These are phyloP conservation scores for Gossypium schwendimanii DNA, from an alignment of 441 rosid species.

Conservation along the genomic window DNA sequence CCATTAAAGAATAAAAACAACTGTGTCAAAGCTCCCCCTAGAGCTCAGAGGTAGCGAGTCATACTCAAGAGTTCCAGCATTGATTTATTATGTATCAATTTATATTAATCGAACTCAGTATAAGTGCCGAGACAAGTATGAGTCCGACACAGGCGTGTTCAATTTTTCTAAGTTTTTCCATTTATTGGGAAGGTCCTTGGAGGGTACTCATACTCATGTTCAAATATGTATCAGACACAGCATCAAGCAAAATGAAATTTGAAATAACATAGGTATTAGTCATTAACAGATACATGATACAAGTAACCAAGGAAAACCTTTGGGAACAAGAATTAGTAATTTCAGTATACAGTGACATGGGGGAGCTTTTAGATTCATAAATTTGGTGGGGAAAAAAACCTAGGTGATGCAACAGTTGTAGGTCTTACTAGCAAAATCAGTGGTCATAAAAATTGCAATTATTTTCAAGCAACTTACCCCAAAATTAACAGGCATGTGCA, in stretches of 20 bases:
- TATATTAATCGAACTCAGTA: background rate
- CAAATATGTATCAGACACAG: too few relatives aligned
- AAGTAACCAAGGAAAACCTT: background rate
- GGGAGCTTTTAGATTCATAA: background rate
- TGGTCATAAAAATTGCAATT: background rate
- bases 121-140: background rate
- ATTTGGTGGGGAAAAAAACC: background rate
- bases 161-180: background rate
- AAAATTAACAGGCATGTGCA: conserved; percentile 68
- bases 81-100: background rate
- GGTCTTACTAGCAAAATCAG: background rate
- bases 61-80: background rate
- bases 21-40: background rate
- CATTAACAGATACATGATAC: background rate
- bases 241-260: background rate
- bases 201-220: background rate
- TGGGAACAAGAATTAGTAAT: background rate
- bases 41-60: background rate
- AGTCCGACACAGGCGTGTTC: background rate
- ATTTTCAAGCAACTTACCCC: conserved; percentile 46
- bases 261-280: background rate
- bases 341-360: background rate
- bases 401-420: background rate
- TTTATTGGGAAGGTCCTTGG: background rate
- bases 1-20: background rate